Evolutionary conservation across 176 grass and related monocot species (phyloP).

Genomic region (Oryza meridionalis): DNA sequence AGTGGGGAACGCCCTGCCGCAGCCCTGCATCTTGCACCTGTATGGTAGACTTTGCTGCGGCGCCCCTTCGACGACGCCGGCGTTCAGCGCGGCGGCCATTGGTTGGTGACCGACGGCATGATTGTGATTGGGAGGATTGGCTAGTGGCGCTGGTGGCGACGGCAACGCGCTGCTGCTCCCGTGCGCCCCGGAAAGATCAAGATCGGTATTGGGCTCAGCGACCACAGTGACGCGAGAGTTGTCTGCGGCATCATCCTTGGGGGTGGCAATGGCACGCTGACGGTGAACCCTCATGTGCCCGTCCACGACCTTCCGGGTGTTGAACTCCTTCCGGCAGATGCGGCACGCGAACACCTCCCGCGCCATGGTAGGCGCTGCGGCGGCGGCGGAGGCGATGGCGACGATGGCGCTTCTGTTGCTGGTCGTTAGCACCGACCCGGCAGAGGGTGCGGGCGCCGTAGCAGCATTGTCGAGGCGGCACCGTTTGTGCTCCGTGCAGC

Average conservation of each 20-base stretch:
- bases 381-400: no score
- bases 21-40: slow-evolving; percentile 23
- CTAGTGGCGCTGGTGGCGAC: background rate
- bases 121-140: background rate
- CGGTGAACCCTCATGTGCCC: slow-evolving; percentile 46
- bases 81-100: no score
- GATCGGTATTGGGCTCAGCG: no score
- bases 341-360: background rate
- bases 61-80: background rate
- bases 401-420: background rate
- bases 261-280: no score
- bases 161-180: background rate
- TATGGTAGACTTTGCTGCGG: background rate
- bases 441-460: background rate
- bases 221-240: no score
- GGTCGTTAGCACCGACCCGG: background rate
- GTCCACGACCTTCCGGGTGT: background rate
- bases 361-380: background rate
- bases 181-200: no score
- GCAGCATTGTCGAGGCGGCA: no score
- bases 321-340: slow-evolving; percentile 14
- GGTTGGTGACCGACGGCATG: background rate
- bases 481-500: no score
- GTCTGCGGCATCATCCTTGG: no score
- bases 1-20: background rate